Evolutionary conservation across 2,329 filamentous ascomycete genomes (phyloP), one percentile per base, ranked within the genome.

Genomic region (Gliomastix tumulicola): DNA sequence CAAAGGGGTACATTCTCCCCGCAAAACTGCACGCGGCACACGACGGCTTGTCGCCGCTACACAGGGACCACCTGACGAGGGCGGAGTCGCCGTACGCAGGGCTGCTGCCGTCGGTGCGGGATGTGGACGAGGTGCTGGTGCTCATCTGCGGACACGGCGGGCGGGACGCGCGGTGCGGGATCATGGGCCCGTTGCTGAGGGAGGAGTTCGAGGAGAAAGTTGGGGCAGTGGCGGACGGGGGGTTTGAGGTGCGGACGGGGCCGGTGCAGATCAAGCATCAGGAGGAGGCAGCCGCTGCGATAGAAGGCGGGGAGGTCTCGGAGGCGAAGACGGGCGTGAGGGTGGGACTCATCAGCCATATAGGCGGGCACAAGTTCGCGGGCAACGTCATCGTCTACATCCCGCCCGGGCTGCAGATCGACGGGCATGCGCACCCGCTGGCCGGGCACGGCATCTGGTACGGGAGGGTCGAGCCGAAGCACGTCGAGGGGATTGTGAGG

Each of bases 91-190:
- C n/a, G n/a, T 79, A 63, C 49, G 75, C 51, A 51, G 63, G 41
- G 38, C 63, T 62, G 23, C 64, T 87, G 3, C 59, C 62, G 2
- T 69, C 71, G 2, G 79, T 86, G 6, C 63, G 72, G 10, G 73
- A 79, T 40, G 73, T 84, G 8, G 52, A 73, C 13, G 82, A 88
- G 43, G 68, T 88, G 5, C 49, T 86, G n/a, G 76, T 98, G 21
- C 63, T 97, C 16, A 82, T 96, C 30, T 98, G 92, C 53, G 88
- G 88, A 0, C 92, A 98, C 49, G 84, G 82, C 12, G 79, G 80
- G 3, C 71, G 92, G 10, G 92, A 98, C 54, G 66, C 70, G 49
- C 74, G 92, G 35, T 98, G 92, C 51, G 90, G 92, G 0, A 62
- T 86, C 17, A 69, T 90, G 44, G 89, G 87, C 0, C 88, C 88